Conservation (phyloP, 2,329 filamentous ascomycete species). For the Trichoderma afroharzianum region DNA sequence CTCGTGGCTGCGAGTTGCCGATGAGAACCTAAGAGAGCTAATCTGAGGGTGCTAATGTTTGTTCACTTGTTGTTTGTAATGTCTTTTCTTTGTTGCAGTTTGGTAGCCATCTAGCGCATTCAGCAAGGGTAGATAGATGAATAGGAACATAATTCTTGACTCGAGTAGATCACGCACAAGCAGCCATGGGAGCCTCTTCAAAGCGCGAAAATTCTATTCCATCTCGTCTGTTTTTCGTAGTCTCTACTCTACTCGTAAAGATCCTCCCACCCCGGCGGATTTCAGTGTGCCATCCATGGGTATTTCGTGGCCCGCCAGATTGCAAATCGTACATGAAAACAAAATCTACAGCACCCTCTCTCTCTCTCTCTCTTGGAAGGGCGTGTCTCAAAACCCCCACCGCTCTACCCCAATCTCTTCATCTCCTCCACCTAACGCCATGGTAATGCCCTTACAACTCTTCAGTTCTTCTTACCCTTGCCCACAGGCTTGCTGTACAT, state of each 20-base stretch:
- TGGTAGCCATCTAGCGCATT: neutral
- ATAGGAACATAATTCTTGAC: too few relatives aligned
- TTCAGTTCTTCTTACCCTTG: constrained; percentile 17
- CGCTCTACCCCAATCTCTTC: neutral
- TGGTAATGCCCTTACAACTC: neutral
- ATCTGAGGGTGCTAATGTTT: constrained; percentile 46
- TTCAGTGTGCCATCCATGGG: constrained; percentile 5
- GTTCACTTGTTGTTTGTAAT: neutral
- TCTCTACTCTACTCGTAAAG: constrained; percentile 23
- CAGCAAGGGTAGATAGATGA: neutral
- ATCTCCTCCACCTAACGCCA: neutral
- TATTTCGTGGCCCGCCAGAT: constrained; percentile 3
- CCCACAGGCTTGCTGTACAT: constrained; percentile 60
- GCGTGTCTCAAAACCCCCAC: neutral
- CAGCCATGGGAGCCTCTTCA: neutral
- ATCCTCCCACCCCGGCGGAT: neutral
- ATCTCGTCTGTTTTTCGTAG: constrained; percentile 15
- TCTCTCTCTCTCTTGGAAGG: neutral
- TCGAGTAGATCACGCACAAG: neutral
- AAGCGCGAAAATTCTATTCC: constrained; percentile 12
- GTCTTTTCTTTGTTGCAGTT: neutral
- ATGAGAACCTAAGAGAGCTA: constrained; percentile 56
- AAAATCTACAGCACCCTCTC: neutral
- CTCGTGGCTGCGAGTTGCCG: constrained; percentile 40
- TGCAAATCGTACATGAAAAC: constrained; percentile 13